These are phyloP conservation scores for Rhododendron henanense DNA, from an alignment of 148 eudicot species.

Conservation along the genomic window DNA sequence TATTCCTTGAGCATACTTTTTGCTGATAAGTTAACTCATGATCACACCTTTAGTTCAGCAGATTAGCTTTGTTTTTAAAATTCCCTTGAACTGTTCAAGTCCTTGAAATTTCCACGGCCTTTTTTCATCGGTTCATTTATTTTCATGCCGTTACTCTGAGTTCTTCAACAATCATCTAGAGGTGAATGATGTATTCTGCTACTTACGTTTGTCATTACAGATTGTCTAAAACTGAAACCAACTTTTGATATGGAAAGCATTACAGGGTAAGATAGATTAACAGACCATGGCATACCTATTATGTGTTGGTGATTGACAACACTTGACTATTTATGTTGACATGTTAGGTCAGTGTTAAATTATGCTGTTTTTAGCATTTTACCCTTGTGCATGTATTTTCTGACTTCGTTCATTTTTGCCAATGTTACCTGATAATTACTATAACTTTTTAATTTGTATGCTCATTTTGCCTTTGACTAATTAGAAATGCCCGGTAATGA, in stretches of 20 bases:
- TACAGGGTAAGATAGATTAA: slow-evolving; percentile 54
- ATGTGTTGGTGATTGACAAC: neutral
- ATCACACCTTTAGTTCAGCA: neutral
- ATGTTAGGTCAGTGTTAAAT: neutral
- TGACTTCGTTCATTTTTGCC: neutral
- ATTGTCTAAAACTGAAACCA: slow-evolving; percentile 71
- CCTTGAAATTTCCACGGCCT: neutral
- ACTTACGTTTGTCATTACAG: slow-evolving; percentile 11
- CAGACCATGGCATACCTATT: neutral
- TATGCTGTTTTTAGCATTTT: neutral
- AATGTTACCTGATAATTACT: neutral
- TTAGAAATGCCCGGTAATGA: neutral
- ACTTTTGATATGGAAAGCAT: slow-evolving; percentile 79
- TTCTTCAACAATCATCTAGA: neutral
- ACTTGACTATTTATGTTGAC: neutral
- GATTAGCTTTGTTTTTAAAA: neutral
- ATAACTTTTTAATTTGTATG: neutral
- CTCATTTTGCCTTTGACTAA: neutral
- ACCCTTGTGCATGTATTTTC: neutral
- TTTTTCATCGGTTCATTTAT: neutral
- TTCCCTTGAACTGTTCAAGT: neutral
- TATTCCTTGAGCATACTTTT: neutral
- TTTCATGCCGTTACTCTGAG: neutral
- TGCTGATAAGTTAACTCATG: neutral
- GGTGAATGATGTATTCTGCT: neutral